These are phyloP conservation scores for Termitomyces sp. DNA, from an alignment of 768 basidiomycete genomes.

Conservation along the genomic window DNA sequence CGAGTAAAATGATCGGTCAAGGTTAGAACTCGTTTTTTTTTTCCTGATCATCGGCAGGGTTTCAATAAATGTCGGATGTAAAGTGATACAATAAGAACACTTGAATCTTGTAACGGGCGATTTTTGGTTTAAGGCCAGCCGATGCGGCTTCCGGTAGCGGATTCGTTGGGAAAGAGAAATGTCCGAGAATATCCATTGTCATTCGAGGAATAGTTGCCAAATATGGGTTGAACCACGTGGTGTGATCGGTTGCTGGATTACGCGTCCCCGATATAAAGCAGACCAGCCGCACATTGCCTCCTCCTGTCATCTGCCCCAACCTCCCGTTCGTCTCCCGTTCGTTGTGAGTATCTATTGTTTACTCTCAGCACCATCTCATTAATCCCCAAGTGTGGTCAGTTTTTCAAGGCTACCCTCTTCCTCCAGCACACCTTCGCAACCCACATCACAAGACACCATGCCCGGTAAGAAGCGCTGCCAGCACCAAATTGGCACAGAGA, in stretches of 20 bases:
- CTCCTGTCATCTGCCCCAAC: conserved; percentile 8
- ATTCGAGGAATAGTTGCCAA: conserved; percentile 2
- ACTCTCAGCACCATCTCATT: neutral
- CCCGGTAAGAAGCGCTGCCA: conserved; percentile 88
- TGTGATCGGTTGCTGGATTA: conserved; percentile 26
- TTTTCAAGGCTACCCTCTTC: conserved; percentile 1
- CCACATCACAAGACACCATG: conserved; percentile 39
- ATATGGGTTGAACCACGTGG: conserved; percentile 15
- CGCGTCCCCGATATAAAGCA: conserved; percentile 28
- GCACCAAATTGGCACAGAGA: conserved; percentile 45
- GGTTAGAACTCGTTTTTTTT: neutral
- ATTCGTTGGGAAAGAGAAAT: neutral
- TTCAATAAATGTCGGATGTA: too few relatives aligned
- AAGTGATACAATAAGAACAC: too few relatives aligned
- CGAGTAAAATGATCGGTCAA: conserved; percentile 1
- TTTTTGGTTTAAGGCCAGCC: neutral
- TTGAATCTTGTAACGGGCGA: neutral
- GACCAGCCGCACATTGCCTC: neutral
- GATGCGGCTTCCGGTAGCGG: neutral
- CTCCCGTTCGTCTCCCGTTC: conserved; percentile 4
- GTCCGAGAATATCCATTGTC: neutral
- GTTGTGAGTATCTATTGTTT: neutral
- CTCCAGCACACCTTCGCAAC: neutral
- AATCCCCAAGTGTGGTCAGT: neutral
- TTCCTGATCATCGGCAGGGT: neutral